A percentile compares a stretch with the other conserved stretches of the same genome.
Evolutionary conservation across 305 asterid genomes (phyloP).

Genomic region (Fraxinus xanthoxyloides): DNA sequence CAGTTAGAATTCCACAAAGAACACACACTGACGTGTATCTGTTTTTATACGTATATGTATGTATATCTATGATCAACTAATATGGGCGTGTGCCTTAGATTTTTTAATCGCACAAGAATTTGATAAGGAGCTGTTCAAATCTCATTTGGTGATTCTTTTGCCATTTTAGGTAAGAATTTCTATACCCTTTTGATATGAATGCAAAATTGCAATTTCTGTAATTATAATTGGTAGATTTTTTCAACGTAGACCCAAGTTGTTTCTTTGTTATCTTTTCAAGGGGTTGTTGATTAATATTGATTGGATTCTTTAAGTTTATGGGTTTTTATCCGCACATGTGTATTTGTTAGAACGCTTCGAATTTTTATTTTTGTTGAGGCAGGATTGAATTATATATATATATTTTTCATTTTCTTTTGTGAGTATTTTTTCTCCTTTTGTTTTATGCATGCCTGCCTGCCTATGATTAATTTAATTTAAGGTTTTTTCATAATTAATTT

Average conservation of each 20-base stretch:
- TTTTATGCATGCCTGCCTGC: neutral
- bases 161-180: slow-evolving; percentile 40
- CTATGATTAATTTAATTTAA: neutral
- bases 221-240: slow-evolving; percentile 15
- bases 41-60: neutral
- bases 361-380: neutral
- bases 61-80: slow-evolving; percentile 11
- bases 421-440: neutral
- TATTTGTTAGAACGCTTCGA: slow-evolving; percentile 3
- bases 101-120: slow-evolving; percentile 17
- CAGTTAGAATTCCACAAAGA: slow-evolving; percentile 6
- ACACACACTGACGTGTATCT: neutral
- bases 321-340: neutral
- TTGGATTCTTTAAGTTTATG: neutral
- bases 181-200: neutral
- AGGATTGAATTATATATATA: neutral
- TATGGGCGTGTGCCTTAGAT: slow-evolving; percentile 19
- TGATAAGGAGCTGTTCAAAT: slow-evolving; percentile 48
- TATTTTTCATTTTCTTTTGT: neutral
- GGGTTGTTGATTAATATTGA: neutral
- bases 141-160: slow-evolving; percentile 30
- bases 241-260: slow-evolving; percentile 9
- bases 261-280: slow-evolving; percentile 2
- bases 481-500: neutral
- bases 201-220: neutral